These are phyloP conservation scores for Cucumis melo DNA, from an alignment of 306 rosid species.

Conservation along the genomic window DNA sequence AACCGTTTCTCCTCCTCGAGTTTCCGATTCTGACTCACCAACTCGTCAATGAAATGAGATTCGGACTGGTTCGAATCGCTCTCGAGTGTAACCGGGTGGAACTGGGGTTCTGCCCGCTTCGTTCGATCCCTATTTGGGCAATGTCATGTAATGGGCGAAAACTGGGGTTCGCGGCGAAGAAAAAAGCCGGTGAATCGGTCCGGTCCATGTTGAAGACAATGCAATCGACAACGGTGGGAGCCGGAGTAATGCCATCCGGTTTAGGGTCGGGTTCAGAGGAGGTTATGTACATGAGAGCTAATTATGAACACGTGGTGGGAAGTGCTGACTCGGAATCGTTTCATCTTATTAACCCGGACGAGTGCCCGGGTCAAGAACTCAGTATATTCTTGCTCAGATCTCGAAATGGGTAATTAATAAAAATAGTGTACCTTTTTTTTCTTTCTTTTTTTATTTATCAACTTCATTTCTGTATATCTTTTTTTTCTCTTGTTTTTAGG, in stretches of 20 bases:
- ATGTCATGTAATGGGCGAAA: constrained; percentile 58
- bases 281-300: constrained; percentile 73
- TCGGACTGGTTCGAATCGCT: constrained; percentile 71
- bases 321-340: constrained; percentile 75
- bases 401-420: constrained; percentile 13
- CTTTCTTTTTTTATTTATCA: neutral
- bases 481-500: neutral
- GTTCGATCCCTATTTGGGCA: constrained; percentile 55
- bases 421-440: neutral
- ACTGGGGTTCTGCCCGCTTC: constrained; percentile 38
- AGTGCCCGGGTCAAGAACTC: constrained; percentile 79
- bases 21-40: constrained; percentile 55
- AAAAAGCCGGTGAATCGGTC: constrained; percentile 36
- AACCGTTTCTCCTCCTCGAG: constrained; percentile 66
- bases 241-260: constrained; percentile 58
- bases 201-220: constrained; percentile 48
- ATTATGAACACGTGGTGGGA: constrained; percentile 85
- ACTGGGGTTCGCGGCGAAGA: constrained; percentile 48
- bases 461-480: neutral
- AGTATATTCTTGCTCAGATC: constrained; percentile 85
- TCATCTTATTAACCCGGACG: constrained; percentile 85
- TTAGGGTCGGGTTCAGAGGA: constrained; percentile 41
- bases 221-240: constrained; percentile 78
- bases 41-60: constrained; percentile 73
- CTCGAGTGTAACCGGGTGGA: constrained; percentile 42